Evolutionary conservation across 2,329 filamentous ascomycete species (phyloP), one percentile per base, ranked within the genome.

Genomic region (Coniochaeta prunicola): DNA sequence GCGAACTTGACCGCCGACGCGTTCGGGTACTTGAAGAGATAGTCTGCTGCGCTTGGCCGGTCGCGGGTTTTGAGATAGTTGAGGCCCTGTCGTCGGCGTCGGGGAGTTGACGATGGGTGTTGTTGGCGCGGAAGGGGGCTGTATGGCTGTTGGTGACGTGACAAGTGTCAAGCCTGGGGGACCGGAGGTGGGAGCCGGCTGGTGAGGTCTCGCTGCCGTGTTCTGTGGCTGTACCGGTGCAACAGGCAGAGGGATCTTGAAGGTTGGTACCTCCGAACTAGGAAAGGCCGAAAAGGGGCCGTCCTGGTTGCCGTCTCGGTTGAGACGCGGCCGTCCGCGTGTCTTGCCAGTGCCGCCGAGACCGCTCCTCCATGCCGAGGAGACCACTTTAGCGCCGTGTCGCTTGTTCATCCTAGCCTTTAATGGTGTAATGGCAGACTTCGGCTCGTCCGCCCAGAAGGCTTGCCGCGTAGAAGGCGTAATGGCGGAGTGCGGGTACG

Each of bases 311-410:
- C 61, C 57, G n/a, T 79, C 81, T 28, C 85, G 82, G 65, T 88
- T 90, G 59, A 86, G 89, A 0, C 91, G 90, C 45, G 92, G 92
- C 60, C 92, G 80, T 7, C 92, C 92, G 63, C 92, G 80, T 15
- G 89, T 80, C 70, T 92, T 96, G 1, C 88, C 87, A 4, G 80
- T 83, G 1, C 83, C 76, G 13, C 85, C 78, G 40, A 80, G 77
- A 60, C 81, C 84, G 62, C 85, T 85, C 58, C 88, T 85, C 92
- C 92, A 97, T 0, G 92, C 92, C 10, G 92, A 96, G 0, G 92
- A 96, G 0, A 96, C 91, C 7, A 90, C 91, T 67, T 85, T 85
- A 0, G 91, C 89, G 0, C 92, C 92, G 69, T 96, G 89, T 4
- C 90, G 83, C 58, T 87, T 79, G 58, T 82, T 70, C 0, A 70